Conservation (phyloP, 805 yeast species). For the Candida tallmaniae region DNA sequence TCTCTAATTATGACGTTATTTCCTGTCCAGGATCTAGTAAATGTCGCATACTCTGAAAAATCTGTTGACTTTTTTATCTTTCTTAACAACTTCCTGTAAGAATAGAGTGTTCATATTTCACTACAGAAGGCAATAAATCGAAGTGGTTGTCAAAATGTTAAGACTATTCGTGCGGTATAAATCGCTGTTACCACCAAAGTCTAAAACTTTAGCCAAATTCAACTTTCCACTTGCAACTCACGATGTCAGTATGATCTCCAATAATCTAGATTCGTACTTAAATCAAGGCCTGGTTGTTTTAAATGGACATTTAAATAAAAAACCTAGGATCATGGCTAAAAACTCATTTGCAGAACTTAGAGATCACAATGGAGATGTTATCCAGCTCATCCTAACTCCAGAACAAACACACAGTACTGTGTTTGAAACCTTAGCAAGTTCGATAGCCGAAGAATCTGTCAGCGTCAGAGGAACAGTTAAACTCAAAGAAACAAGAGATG, state of each 20-base stretch:
- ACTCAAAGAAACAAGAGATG: slow-evolving; percentile 17
- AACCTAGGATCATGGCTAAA: slow-evolving; percentile 67
- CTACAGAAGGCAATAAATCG: too few species aligned
- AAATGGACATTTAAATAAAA: slow-evolving; percentile 81
- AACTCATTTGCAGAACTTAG: slow-evolving; percentile 72
- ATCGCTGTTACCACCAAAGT: slow-evolving; percentile 17
- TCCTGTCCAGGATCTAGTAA: too few species aligned
- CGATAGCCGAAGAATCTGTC: slow-evolving; percentile 68
- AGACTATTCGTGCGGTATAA: not conserved
- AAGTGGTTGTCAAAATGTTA: too few species aligned
- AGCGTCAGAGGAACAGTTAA: slow-evolving; percentile 56
- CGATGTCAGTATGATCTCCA: slow-evolving; percentile 14
- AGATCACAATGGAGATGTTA: slow-evolving; percentile 62
- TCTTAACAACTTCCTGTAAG: too few species aligned
- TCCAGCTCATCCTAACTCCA: slow-evolving; percentile 45
- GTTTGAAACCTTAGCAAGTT: slow-evolving; percentile 38
- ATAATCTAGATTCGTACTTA: slow-evolving; percentile 10
- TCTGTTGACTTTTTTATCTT: too few species aligned
- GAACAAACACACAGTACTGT: slow-evolving; percentile 39
- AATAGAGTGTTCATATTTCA: too few species aligned
- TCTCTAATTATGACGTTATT: too few species aligned
- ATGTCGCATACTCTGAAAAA: too few species aligned
- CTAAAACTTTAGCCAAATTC: slow-evolving; percentile 24
- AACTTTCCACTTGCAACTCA: slow-evolving; percentile 34
- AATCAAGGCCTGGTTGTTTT: slow-evolving; percentile 37